Base-by-base conservation (phyloP, 805 yeast species). In the Wickerhamomyces chambardii region DNA sequence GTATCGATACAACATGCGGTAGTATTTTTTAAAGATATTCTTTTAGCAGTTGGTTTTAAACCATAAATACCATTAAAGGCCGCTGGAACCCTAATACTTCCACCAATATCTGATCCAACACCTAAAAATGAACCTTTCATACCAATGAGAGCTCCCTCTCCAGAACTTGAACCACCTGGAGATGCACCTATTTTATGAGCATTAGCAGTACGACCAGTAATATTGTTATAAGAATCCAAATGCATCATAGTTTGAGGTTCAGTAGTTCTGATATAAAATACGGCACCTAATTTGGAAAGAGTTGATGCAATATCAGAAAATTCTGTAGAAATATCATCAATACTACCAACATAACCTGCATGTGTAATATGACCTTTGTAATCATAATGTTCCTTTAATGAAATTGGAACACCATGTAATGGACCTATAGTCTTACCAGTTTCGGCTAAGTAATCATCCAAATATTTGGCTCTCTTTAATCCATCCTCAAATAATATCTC, bases 221-320 rank as follows among this genome's bases (percentile, higher is more conserved):
- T 64, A 56, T 73, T 73, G 53, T 77, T 76, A 47, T 64, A 59
- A 17, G 83, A 70, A 51, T 76, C 81, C 49, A 75, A 58, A 45
- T 78, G 84, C 86, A 79, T 79, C 51, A 79, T 58, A 4, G 76
- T 63, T 51, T 78, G 85, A 5, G 86, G 86, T 53, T 78, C 74
- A 38, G 75, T 70, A 8, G 87, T 78, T 52, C 86, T 66, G 31
- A 74, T 73, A 48, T 69, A 78, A 43, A 75, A 69, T 16, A 78
- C 73, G 25, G 81, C 82, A 30, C 56, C 56, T 16, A 40, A 33
- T 28, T 51, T 53, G 26, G 46, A 44, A 16, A 51, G 35, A 25
- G 68, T 61, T 41, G 69, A 63, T n/a, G 67, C 55, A 11, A 75
- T 66, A 24, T 58, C 56, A 7, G 76, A 67, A 45, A 70, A 73